phyloP scores from a whole-genome alignment of 2,329 filamentous ascomycete species.

The Magnaporthiopsis rhizophila region DNA sequence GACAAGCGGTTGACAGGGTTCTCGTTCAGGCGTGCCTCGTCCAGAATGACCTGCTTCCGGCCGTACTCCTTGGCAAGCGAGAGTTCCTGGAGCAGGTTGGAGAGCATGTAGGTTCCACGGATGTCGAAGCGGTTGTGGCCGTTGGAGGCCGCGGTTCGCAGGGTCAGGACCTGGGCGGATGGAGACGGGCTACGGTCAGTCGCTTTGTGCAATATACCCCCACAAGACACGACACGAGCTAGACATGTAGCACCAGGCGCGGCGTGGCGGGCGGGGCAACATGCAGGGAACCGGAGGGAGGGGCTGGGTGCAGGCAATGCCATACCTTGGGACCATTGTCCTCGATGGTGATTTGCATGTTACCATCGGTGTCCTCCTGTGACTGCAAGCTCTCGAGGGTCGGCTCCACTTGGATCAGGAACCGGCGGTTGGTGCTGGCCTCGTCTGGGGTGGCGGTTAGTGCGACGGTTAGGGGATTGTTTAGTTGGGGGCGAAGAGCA shows the following conservation, averaged over 20 bases:
- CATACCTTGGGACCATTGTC: conserved; percentile 82
- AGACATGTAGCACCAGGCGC: background rate
- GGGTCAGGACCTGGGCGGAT: conserved; percentile 39
- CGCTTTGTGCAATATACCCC: background rate
- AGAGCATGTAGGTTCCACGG: conserved; percentile 93
- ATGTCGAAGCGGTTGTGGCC: conserved; percentile 85
- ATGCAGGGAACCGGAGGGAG: conserved; percentile 1
- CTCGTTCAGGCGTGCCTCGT: conserved; percentile 86
- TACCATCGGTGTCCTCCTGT: conserved; percentile 87
- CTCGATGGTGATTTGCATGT: conserved; percentile 97
- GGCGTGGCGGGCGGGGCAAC: conserved; percentile 1
- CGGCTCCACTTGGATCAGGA: conserved; percentile 77
- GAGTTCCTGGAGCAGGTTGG: conserved; percentile 91
- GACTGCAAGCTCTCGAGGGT: conserved; percentile 72
- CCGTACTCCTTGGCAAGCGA: conserved; percentile 87
- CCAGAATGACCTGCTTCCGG: conserved; percentile 80
- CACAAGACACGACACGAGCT: background rate
- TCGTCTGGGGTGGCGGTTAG: conserved; percentile 47
- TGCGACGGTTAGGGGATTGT: background rate
- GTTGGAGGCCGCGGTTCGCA: conserved; percentile 79
- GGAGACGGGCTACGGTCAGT: background rate
- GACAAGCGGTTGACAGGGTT: conserved; percentile 86
- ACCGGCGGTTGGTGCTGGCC: conserved; percentile 60
- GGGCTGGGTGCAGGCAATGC: background rate
- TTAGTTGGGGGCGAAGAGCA: background rate